A percentile compares a stretch with the other conserved stretches of the same genome.
Evolutionary conservation across 345 rosid genomes (phyloP).

Genomic region (Rhodamnia argentea): DNA sequence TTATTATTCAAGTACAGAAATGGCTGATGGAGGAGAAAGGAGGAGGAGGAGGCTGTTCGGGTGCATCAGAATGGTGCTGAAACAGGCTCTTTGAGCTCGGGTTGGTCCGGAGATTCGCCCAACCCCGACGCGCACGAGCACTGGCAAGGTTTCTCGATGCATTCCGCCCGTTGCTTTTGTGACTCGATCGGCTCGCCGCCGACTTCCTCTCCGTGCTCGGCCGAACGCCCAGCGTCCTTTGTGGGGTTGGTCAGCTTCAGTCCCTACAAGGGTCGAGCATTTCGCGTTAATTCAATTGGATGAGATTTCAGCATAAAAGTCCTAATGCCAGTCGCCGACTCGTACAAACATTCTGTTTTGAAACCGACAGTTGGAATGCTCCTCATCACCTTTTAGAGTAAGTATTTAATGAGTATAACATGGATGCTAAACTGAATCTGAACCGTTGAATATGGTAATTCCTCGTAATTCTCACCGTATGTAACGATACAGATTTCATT

Average conservation of each 20-base stretch:
- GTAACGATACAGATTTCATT: not conserved
- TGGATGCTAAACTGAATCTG: not conserved
- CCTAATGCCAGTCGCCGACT: not conserved
- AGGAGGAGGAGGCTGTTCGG: not conserved
- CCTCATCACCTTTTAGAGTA: not conserved
- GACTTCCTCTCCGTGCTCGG: not conserved
- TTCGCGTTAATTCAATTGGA: not conserved
- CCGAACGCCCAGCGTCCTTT: not conserved
- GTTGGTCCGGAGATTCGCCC: constrained; percentile 14
- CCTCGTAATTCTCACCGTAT: not conserved
- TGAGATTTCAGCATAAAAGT: not conserved
- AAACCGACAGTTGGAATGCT: not conserved
- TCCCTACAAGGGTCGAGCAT: constrained; percentile 5
- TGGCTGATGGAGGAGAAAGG: not conserved
- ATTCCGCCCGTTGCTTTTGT: not conserved
- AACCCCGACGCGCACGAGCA: constrained; percentile 1
- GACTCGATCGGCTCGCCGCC: not conserved
- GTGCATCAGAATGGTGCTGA: constrained; percentile 32
- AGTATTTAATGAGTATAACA: not conserved
- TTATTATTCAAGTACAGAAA: not conserved
- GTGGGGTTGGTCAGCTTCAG: not conserved
- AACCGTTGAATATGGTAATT: not conserved
- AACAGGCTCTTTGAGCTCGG: constrained; percentile 23
- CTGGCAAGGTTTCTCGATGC: constrained; percentile 22
- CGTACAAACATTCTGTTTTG: not conserved